Evolutionary conservation across 2,329 filamentous ascomycete genomes (phyloP), one percentile per base, ranked within the genome.

Genomic region (Chrysosporium keratinophilum): DNA sequence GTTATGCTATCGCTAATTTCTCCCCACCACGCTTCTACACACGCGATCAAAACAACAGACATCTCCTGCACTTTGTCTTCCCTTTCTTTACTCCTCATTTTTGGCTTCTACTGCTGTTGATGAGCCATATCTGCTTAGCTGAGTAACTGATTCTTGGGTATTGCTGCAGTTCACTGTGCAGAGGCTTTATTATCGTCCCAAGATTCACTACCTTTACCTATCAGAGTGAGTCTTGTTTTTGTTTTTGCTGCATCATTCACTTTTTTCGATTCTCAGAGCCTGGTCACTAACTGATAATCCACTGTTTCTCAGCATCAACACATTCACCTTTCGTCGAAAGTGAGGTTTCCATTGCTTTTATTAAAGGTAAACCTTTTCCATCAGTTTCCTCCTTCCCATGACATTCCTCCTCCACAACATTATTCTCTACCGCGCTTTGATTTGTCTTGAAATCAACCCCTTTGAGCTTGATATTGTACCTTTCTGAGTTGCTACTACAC

Each of bases 91-190:
- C n/a, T 37, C 37, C 20, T 50, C 14, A 19, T 37, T n/a, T 31
- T 50, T 44, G 35, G 12, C 40, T 42, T 42, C 40, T 42, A 34
- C n/a, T n/a, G n/a, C n/a, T n/a, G n/a, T n/a, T n/a, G n/a, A n/a
- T n/a, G n/a, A n/a, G n/a, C n/a, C n/a, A n/a, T n/a, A n/a, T n/a
- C 23, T 28, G 23, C 23, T 28, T 3, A 28, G 23, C 23, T 28
- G 23, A 7, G 7, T 28, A 28, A 28, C 35, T 41, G 39, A 14
- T n/a, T 12, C 20, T 28, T 14, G 14, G 23, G 9, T 28, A 28
- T 33, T 19, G 14, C 23, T 28, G 23, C 12, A 15, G 12, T 19
- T 45, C 12, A n/a, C n/a, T n/a, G n/a, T 33, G 14, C n/a, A n/a
- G n/a, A n/a, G 4, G 12, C 31, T 20, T 35, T 14, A 19, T 1